Conservation (phyloP, 139 green algal species). For the Picochlorum sp. region DNA sequence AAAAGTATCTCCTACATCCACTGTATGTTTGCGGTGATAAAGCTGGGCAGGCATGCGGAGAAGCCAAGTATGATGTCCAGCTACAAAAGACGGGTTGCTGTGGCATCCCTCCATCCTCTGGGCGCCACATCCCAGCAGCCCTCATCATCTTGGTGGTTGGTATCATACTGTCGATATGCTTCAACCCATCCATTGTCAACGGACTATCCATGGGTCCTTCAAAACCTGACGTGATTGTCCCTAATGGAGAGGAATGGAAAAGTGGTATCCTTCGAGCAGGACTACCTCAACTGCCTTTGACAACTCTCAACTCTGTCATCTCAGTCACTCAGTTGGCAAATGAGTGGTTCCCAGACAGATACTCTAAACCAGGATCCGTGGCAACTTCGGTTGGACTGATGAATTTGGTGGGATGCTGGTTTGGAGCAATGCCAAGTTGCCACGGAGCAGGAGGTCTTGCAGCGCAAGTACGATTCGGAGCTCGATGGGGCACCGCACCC, state of each 20-base stretch:
- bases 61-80: no score
- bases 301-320: constrained; percentile 70
- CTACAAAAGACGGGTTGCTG: no score
- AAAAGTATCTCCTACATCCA: no score
- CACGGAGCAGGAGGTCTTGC: constrained; percentile 69
- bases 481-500: constrained; percentile 46
- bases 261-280: constrained; percentile 23
- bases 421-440: constrained; percentile 71
- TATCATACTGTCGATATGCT: constrained; percentile 35
- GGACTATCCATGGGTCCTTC: constrained; percentile 40
- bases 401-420: constrained; percentile 67
- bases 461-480: constrained; percentile 68
- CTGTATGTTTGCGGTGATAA: no score
- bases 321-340: constrained; percentile 56
- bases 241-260: constrained; percentile 22
- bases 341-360: constrained; percentile 46
- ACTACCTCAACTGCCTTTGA: constrained; percentile 49
- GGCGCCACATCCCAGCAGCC: constrained; percentile 35
- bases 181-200: constrained; percentile 21
- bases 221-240: constrained; percentile 8
- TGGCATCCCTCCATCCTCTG: neutral
- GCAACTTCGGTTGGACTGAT: constrained; percentile 55
- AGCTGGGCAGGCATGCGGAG: no score
- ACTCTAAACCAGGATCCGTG: constrained; percentile 27
- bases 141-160: constrained; percentile 56